Base-by-base conservation (phyloP, 2,329 filamentous ascomycete genomes). In the Fusarium sororula region DNA sequence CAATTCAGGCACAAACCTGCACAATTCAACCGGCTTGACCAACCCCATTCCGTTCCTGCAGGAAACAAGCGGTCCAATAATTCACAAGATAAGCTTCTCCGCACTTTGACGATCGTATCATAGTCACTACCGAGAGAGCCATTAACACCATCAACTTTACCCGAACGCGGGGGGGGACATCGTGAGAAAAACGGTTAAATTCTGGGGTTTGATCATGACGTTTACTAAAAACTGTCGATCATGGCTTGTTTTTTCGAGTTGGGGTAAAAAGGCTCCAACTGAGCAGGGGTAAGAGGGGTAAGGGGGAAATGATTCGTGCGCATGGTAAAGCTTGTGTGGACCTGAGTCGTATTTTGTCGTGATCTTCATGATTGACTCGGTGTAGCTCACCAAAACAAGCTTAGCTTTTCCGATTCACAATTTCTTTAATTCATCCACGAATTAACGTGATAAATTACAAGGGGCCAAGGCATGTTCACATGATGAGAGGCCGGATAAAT, bases 11-110 rank as follows among this genome's bases (percentile, higher is more conserved):
- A 41, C 44, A 15, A 44, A 10, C 22, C n/a, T 53, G 42, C 15
- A 22, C 42, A 30, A 41, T 62, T 53, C 51, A 47, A 35, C 66
- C 62, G 66, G 62, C 42, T 50, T 66, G 6, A 32, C 32, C 38
- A 62, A 9, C 32, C 38, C 7, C n/a, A 15, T 50, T 17, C 26
- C 18, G 54, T 30, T 56, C 62, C 55, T 51, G 35, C 37, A 30
- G 50, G 18, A 64, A n/a, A 26, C 55, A 74, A 74, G 71, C 72
- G 72, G 71, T 41, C 72, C 72, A 74, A 74, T 74, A 17, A 48
- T 10, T 53, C 6, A 8, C 7, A 12, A 7, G 6, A 14, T 48
- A n/a, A 44, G n/a, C 55, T 54, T 74, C 71, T 74, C 71, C 72
- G 67, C 71, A 74, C 54, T 63, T 56, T 56, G 63, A 24, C 38